Evolutionary conservation across 2,329 filamentous ascomycete genomes (phyloP).

Genomic region (Aspergillus neotritici): DNA sequence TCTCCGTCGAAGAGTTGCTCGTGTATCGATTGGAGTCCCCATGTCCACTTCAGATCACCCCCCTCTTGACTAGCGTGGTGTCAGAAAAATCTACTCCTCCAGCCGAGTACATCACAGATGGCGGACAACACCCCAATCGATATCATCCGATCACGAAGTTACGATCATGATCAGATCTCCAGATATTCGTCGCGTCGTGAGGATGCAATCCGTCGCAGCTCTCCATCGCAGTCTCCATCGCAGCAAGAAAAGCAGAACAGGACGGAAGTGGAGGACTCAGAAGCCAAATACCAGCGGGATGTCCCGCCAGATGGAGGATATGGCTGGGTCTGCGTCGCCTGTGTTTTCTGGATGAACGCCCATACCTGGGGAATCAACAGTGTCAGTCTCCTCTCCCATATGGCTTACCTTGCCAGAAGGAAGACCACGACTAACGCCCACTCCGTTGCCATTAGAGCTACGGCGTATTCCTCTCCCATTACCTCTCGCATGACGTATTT

Average conservation of each 20-base stretch:
- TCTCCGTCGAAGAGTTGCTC: too few relatives aligned
- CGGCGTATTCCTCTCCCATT: conserved; percentile 57
- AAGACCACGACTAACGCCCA: conserved; percentile 2
- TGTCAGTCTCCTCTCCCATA: conserved; percentile 32
- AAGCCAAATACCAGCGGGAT: conserved; percentile 31
- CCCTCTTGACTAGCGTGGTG: not conserved
- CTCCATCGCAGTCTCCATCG: not conserved
- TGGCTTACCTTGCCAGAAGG: not conserved
- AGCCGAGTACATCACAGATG: conserved; percentile 17
- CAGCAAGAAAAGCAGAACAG: conserved; percentile 8
- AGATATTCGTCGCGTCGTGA: not conserved
- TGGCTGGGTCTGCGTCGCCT: conserved; percentile 57
- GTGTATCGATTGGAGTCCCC: too few relatives aligned
- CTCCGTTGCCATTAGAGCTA: conserved; percentile 30
- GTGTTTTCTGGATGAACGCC: conserved; percentile 55
- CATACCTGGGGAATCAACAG: conserved; percentile 73
- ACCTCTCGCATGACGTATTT: conserved; percentile 52
- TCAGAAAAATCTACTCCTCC: not conserved
- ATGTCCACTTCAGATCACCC: too few relatives aligned
- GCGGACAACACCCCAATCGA: conserved; percentile 29
- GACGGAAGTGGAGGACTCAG: conserved; percentile 13
- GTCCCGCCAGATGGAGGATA: conserved; percentile 52
- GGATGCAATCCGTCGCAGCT: not conserved
- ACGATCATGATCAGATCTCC: conserved; percentile 5
- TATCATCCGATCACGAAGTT: conserved; percentile 20